Conservation (phyloP, 2,329 filamentous ascomycete genomes). For the Monosporascus sp. region DNA sequence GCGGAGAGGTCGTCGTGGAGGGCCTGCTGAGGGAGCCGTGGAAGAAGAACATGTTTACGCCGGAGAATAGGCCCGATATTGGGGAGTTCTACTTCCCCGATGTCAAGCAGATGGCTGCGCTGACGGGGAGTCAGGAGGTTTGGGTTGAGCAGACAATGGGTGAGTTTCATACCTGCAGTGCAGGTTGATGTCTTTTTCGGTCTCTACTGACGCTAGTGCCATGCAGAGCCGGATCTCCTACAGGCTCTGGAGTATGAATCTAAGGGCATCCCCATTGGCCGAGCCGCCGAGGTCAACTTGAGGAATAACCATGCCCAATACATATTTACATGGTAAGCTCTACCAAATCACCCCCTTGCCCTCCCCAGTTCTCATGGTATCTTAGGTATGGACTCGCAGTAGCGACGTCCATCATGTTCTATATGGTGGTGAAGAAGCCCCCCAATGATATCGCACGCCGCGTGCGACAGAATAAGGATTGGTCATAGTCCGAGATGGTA, state of each 20-base stretch:
- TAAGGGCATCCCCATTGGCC: constrained; percentile 84
- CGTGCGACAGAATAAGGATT: constrained; percentile 71
- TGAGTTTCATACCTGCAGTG: constrained; percentile 32
- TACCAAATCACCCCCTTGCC: neutral
- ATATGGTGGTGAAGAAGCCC: constrained; percentile 89
- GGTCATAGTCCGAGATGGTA: constrained; percentile 43
- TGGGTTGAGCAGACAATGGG: constrained; percentile 97
- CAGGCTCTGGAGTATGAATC: constrained; percentile 68
- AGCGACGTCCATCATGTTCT: constrained; percentile 92
- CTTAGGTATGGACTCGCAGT: constrained; percentile 77
- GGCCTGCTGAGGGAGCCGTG: constrained; percentile 83
- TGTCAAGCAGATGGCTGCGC: constrained; percentile 81
- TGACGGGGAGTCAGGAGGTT: constrained; percentile 78
- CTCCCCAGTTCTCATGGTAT: constrained; percentile 5
- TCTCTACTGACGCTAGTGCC: constrained; percentile 14
- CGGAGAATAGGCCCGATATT: constrained; percentile 77
- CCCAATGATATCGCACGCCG: constrained; percentile 67
- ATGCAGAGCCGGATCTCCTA: constrained; percentile 70
- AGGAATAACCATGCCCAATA: constrained; percentile 97
- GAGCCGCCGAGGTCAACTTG: constrained; percentile 83
- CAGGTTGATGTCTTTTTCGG: constrained; percentile 5
- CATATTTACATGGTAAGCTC: constrained; percentile 90
- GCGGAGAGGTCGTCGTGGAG: constrained; percentile 71
- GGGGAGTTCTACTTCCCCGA: constrained; percentile 94
- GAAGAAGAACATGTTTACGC: constrained; percentile 98